These are phyloP conservation scores for Angophora floribunda DNA, from an alignment of 345 rosid genomes.

Conservation along the genomic window DNA sequence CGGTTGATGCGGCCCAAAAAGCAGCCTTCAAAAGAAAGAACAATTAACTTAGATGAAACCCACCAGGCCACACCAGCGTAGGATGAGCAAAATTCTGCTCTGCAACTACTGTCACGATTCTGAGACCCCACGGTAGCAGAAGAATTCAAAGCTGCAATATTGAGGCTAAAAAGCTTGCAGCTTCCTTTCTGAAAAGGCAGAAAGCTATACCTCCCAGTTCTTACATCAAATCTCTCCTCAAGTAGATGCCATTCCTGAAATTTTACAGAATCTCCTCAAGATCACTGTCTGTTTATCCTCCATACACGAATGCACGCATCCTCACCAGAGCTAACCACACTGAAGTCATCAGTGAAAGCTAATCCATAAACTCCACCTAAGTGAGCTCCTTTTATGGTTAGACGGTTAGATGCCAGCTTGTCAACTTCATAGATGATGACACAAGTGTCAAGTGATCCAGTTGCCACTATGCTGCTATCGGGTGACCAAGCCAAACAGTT, in stretches of 20 bases:
- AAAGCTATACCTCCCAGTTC: neutral
- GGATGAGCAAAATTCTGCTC: neutral
- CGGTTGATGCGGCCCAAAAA: neutral
- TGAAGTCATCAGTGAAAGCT: constrained; percentile 52
- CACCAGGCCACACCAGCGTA: neutral
- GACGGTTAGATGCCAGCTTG: constrained; percentile 62
- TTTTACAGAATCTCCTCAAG: neutral
- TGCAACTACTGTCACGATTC: neutral
- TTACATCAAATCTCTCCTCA: neutral
- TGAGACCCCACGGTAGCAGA: neutral
- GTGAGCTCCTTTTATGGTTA: constrained; percentile 79
- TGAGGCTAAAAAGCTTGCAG: neutral
- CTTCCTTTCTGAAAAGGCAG: neutral
- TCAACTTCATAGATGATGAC: constrained; percentile 70
- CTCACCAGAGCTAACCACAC: constrained; percentile 82
- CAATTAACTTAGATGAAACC: neutral
- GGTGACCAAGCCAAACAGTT: constrained; percentile 96
- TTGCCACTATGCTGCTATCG: constrained; percentile 58
- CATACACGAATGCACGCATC: constrained; percentile 87
- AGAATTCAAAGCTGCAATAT: neutral
- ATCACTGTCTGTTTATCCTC: constrained; percentile 30
- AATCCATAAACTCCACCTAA: constrained; percentile 88
- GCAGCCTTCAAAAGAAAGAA: neutral
- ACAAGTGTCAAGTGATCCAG: constrained; percentile 82
- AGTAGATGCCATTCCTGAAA: neutral